These are phyloP conservation scores for Arthroderma sp. DNA, from an alignment of 2,329 filamentous ascomycete genomes.

Conservation along the genomic window DNA sequence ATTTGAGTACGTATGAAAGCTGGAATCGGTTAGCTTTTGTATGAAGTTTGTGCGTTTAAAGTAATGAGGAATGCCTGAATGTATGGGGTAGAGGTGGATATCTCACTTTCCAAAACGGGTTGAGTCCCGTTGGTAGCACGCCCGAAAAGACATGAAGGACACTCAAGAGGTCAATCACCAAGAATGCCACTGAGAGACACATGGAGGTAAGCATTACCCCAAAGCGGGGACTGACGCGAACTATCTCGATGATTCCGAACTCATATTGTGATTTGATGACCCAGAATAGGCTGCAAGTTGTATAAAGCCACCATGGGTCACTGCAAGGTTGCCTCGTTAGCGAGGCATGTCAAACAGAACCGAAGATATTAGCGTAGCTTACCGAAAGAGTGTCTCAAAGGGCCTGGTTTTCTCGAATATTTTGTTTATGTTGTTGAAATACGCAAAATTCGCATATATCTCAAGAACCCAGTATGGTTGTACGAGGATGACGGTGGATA, in stretches of 20 bases:
- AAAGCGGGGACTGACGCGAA: conserved; percentile 50
- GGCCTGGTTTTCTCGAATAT: conserved; percentile 45
- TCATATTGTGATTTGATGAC: conserved; percentile 51
- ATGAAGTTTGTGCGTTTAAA: neutral
- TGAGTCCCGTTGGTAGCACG: conserved; percentile 41
- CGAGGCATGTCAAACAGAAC: neutral
- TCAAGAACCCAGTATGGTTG: conserved; percentile 54
- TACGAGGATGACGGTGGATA: conserved; percentile 43
- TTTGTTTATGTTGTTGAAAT: conserved; percentile 43
- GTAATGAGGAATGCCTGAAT: neutral
- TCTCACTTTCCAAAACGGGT: conserved; percentile 48
- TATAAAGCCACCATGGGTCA: conserved; percentile 58
- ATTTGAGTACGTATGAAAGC: conserved; percentile 52
- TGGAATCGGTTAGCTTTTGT: conserved; percentile 6
- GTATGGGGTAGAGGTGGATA: neutral
- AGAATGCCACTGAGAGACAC: conserved; percentile 47
- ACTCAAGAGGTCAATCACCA: conserved; percentile 47
- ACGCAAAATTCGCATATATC: conserved; percentile 52
- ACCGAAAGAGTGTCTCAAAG: conserved; percentile 47
- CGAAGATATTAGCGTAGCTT: conserved; percentile 6
- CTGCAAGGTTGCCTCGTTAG: conserved; percentile 15
- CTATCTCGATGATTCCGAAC: conserved; percentile 43
- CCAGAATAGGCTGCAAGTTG: conserved; percentile 45
- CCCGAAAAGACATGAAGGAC: conserved; percentile 39
- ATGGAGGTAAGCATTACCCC: conserved; percentile 49